These are phyloP conservation scores for Suillus plorans DNA, from an alignment of 768 basidiomycete genomes.

Conservation along the genomic window DNA sequence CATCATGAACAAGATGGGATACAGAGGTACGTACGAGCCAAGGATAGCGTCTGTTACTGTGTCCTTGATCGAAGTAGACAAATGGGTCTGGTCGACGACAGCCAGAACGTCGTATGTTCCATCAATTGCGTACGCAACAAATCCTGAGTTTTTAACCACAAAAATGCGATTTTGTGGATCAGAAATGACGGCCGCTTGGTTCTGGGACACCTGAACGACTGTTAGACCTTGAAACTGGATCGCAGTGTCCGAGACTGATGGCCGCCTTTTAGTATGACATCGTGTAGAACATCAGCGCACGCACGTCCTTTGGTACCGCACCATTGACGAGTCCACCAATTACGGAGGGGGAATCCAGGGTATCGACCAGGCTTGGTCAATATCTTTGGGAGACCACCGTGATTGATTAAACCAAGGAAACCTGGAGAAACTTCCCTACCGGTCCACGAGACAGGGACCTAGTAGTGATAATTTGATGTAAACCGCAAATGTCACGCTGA, in stretches of 20 bases:
- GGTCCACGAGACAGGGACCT: slow-evolving; percentile 66
- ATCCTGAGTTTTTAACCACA: slow-evolving; percentile 76
- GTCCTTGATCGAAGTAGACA: slow-evolving; percentile 60
- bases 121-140: slow-evolving; percentile 74
- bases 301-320: slow-evolving; percentile 64
- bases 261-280: neutral
- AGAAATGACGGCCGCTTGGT: slow-evolving; percentile 76
- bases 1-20: slow-evolving; percentile 1
- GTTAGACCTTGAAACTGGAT: slow-evolving; percentile 80
- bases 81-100: slow-evolving; percentile 83
- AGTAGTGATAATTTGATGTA: neutral
- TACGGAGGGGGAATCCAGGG: slow-evolving; percentile 70
- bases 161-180: slow-evolving; percentile 80
- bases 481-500: neutral
- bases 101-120: slow-evolving; percentile 78
- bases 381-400: slow-evolving; percentile 80
- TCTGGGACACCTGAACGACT: slow-evolving; percentile 86
- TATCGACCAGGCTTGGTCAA: slow-evolving; percentile 76
- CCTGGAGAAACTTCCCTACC: slow-evolving; percentile 75
- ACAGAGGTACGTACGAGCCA: slow-evolving; percentile 44
- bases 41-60: slow-evolving; percentile 58
- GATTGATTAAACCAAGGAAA: slow-evolving; percentile 70
- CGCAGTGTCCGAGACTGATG: slow-evolving; percentile 74
- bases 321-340: slow-evolving; percentile 86
- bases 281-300: slow-evolving; percentile 24